Evolutionary conservation across 202 grass and related monocot species (phyloP).

Genomic region (Dendrocalamus latiflorus): DNA sequence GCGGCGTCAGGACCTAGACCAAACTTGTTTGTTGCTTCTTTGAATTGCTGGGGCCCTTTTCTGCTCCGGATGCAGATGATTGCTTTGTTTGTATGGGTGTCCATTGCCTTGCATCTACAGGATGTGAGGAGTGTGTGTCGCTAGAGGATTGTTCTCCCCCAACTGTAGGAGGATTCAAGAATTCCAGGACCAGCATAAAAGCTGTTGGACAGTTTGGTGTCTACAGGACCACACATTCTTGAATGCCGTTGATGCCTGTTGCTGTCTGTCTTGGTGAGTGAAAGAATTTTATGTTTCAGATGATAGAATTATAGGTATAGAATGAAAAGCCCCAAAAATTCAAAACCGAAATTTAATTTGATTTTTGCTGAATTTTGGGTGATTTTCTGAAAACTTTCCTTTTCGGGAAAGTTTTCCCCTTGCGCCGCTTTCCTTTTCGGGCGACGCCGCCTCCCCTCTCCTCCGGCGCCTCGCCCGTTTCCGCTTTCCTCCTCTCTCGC

Average conservation of each 20-base stretch:
- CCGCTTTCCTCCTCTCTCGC: no score
- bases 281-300: neutral
- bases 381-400: no score
- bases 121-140: neutral
- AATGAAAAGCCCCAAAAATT: no score
- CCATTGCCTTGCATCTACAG: constrained; percentile 7
- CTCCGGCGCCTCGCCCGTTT: no score
- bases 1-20: neutral
- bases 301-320: neutral
- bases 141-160: neutral
- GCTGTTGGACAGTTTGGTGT: neutral
- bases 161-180: neutral
- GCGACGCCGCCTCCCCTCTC: no score
- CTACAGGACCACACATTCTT: neutral
- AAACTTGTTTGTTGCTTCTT: neutral
- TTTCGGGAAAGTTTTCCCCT: no score
- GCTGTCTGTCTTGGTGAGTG: neutral
- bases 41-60: constrained; percentile 4
- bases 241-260: neutral
- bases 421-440: no score
- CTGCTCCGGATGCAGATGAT: neutral
- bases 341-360: no score
- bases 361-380: no score
- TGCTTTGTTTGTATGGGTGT: neutral
- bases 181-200: constrained; percentile 6